These are phyloP conservation scores for Citrus inodora DNA, from an alignment of 345 rosid genomes.

Conservation along the genomic window DNA sequence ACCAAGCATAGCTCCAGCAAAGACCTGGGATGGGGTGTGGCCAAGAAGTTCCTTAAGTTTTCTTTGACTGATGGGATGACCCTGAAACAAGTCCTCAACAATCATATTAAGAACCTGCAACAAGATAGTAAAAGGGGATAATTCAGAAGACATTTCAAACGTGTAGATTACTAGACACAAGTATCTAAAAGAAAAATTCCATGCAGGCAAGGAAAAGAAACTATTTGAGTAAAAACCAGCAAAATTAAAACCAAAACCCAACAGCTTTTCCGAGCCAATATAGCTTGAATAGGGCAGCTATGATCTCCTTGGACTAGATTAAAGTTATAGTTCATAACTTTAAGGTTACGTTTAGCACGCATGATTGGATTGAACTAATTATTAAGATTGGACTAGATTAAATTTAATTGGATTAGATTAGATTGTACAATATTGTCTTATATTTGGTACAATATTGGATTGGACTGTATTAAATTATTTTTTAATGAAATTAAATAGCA, in stretches of 20 bases:
- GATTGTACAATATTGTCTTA: too few relatives aligned
- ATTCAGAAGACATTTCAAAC: background rate
- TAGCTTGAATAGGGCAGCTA: background rate
- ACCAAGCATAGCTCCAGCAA: slow-evolving; percentile 86
- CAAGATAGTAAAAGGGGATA: background rate
- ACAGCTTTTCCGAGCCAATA: slow-evolving; percentile 1
- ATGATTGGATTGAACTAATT: too few relatives aligned
- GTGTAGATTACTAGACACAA: background rate
- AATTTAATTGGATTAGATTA: too few relatives aligned
- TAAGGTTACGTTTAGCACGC: too few relatives aligned
- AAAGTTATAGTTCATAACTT: too few relatives aligned
- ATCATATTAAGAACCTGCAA: slow-evolving; percentile 83
- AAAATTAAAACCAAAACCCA: background rate
- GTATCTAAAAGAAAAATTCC: background rate
- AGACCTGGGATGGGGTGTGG: slow-evolving; percentile 86
- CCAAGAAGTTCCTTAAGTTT: slow-evolving; percentile 94
- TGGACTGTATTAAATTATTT: too few relatives aligned
- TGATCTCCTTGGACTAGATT: background rate
- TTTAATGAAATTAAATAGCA: too few relatives aligned
- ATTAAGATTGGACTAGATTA: too few relatives aligned
- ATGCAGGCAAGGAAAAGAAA: background rate
- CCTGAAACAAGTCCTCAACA: slow-evolving; percentile 84
- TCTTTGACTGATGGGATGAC: slow-evolving; percentile 88
- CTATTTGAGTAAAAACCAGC: background rate
- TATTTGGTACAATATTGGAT: too few relatives aligned